Conservation (phyloP, 495 filamentous ascomycete genomes). For the Trichoderma erinaceum region DNA sequence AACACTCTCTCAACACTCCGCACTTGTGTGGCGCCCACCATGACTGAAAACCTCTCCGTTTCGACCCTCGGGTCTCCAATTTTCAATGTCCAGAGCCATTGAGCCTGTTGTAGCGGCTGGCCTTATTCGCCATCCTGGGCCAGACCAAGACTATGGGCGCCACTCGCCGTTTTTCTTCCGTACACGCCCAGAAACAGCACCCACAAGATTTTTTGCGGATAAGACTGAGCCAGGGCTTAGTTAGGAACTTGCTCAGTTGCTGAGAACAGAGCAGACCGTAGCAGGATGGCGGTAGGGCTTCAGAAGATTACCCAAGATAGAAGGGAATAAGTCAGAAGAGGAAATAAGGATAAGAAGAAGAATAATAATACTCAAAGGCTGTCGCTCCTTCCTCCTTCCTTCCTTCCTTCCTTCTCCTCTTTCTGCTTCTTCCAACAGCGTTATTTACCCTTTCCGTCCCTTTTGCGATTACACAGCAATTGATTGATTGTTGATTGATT, state of each 20-base stretch:
- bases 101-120: background rate
- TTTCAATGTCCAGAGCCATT: background rate
- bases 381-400: background rate
- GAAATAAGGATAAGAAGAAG: background rate
- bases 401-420: constrained; percentile 15
- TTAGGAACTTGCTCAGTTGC: background rate
- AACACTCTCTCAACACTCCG: background rate
- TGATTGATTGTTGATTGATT: constrained; percentile 13
- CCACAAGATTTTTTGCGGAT: background rate
- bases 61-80: background rate
- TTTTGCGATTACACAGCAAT: constrained; percentile 27
- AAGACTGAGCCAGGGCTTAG: background rate
- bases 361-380: background rate
- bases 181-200: background rate
- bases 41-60: background rate
- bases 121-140: background rate
- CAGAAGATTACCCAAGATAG: background rate
- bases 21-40: background rate
- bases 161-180: background rate
- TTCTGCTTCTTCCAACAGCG: constrained; percentile 5
- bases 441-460: constrained; percentile 36
- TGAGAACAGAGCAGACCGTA: background rate
- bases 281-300: background rate
- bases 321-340: background rate
- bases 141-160: background rate